Evolutionary conservation across 2,329 filamentous ascomycete genomes (phyloP), one percentile per base, ranked within the genome.

Genomic region (Xylariales sp.): DNA sequence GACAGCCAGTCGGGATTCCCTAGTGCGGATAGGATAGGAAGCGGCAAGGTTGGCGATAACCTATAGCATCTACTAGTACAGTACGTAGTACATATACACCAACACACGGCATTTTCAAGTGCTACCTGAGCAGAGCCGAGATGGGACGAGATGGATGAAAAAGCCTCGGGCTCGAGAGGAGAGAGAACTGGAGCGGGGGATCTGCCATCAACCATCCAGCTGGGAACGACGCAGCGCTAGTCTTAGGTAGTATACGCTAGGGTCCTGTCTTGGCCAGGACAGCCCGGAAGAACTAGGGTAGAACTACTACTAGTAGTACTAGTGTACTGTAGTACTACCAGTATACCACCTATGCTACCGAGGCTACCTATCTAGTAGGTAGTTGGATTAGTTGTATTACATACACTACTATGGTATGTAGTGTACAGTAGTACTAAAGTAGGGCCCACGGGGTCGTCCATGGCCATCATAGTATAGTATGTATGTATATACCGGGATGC

Each of bases 171-270:
- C 23, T 23, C 23, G 23, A 23, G 23, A 65, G 56, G 34, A 28
- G 14, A 62, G 46, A 48, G 65, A 64, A 53, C 28, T 56, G 60
- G 67, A 67, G 70, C 67, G 64, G 71, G 70, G 72, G 71, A 75
- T 74, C 73, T 69, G 64, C 71, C 69, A 70, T 75, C 65, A 75
- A 75, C 74, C 74, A 72, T 62, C 72, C 73, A 69, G 73, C 74
- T 75, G 74, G 74, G 70, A 75, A 71, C 69, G 64, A 64, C 65
- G 55, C 52, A 65, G 23, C 41, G 55, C 71, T 57, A 62, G 53
- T 36, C 48, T 46, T 41, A 55, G 18, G 32, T 46, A 52, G 59
- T 23, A 23, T 14, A 30, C 14, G 30, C 50, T 41, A 41, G 39
- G 39, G 39, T 41, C 10, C 39, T 41, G 39, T 41, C 39, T 41